Base-by-base conservation (phyloP, 306 rosid genomes). In the Quercus agrifolia region DNA sequence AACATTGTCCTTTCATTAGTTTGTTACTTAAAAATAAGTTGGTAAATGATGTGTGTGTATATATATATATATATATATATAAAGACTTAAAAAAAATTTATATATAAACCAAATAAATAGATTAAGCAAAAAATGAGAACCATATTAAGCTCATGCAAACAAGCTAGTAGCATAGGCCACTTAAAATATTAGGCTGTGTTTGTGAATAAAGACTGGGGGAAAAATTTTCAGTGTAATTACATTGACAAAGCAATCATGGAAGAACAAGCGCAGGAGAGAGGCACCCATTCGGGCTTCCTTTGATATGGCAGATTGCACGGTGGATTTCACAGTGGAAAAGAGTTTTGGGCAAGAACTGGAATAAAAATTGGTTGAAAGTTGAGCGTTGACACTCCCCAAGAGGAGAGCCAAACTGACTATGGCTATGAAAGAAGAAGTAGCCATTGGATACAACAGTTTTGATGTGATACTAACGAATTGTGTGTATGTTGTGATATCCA, bases 221-320 rank as follows among this genome's bases (percentile, higher is more conserved):
- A 7, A 38, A 41, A 3, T 1, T 49, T 49, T 13, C 54, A 12
- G 23, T 4, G 61, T 57, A 76, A 79, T 82, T 90, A 94, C 97
- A 74, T 94, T 94, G 76, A 94, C 98, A 69, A 94, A 91, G 71
- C 97, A 94, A 41, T 94, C 97, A 12, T 92, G 99, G 78, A 94
- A 94, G 90, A 88, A 90, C 80, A 94, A 74, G 74, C 99, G 99
- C 13, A 94, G 92, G 74, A 94, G 87, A 62, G 99, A 94, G 78
- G 97, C 97, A n/a, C 97, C 99, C 94, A 91, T 94, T 21, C 99
- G 90, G 27, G 97, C 27, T 77, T 92, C 99, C 6, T 86, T 94
- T 1, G 74, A 18, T 27, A 94, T 81, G 6, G 95, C 97, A 0
- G 92, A 83, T 21, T 82, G 85, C 27, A 94, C 90, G 0, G 78